Evolutionary conservation across 2,329 filamentous ascomycete species (phyloP).

Genomic region (Neofusicoccum cordaticola): DNA sequence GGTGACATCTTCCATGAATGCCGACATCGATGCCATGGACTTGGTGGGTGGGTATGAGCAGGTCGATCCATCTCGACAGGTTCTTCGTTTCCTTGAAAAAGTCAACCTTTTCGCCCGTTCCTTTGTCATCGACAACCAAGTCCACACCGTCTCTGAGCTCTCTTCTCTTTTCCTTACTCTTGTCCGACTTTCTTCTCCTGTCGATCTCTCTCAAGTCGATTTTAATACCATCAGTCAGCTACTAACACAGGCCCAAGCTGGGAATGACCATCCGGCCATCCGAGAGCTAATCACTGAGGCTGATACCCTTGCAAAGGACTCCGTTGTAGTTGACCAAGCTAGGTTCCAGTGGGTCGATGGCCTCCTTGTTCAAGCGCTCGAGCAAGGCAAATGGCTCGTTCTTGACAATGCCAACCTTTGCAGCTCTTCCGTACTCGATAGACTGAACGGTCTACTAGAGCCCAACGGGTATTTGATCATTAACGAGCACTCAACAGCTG

Average conservation of each 20-base stretch:
- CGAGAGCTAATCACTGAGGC: constrained; percentile 47
- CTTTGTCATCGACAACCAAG: constrained; percentile 34
- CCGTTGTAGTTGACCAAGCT: constrained; percentile 64
- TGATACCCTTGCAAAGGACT: constrained; percentile 50
- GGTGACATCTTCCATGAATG: constrained; percentile 83
- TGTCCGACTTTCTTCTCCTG: not conserved
- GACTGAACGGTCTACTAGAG: constrained; percentile 90
- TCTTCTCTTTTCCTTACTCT: constrained; percentile 6
- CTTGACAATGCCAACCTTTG: constrained; percentile 97
- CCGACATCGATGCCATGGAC: constrained; percentile 95
- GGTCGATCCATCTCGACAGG: constrained; percentile 73
- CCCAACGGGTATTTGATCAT: constrained; percentile 83
- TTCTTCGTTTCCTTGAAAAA: constrained; percentile 59
- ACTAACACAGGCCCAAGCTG: constrained; percentile 1
- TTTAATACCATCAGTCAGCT: not conserved
- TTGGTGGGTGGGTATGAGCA: constrained; percentile 97
- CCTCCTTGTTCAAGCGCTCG: constrained; percentile 80
- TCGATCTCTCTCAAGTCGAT: not conserved
- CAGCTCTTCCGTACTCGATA: constrained; percentile 88
- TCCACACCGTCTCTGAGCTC: not conserved
- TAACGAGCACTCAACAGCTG: constrained; percentile 83
- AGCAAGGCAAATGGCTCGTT: constrained; percentile 86
- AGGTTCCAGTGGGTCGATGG: constrained; percentile 97
- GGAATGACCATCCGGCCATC: not conserved
- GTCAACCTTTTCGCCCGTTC: constrained; percentile 54